phyloP scores from a whole-genome alignment of 352 stramenopile species.

The Phytophthora pisi region DNA sequence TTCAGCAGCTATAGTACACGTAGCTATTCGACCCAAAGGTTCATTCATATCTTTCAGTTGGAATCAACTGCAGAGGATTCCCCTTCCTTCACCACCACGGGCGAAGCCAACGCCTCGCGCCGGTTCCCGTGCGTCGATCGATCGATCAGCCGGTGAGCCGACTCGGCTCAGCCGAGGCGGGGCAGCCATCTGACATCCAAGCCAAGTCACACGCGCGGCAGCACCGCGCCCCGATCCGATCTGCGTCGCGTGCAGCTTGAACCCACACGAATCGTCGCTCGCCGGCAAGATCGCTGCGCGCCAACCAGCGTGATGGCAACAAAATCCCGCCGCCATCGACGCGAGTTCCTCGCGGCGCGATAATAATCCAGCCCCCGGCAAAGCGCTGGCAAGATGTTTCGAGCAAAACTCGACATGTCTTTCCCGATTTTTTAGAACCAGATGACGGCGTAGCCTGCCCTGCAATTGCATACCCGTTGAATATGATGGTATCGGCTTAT shows the following conservation, averaged over 20 bases:
- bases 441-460: slow-evolving; percentile 1
- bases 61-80: slow-evolving; percentile 15
- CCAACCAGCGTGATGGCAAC: slow-evolving; percentile 14
- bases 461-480: no score
- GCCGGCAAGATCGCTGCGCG: background rate
- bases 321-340: slow-evolving; percentile 16
- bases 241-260: slow-evolving; percentile 1
- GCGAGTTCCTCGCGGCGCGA: slow-evolving; percentile 6
- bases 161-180: background rate
- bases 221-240: slow-evolving; percentile 25
- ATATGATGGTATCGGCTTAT: no score
- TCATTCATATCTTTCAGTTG: no score
- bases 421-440: slow-evolving; percentile 31
- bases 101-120: no score
- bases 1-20: no score
- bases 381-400: background rate
- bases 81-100: no score
- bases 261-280: slow-evolving; percentile 6
- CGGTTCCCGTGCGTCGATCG: background rate
- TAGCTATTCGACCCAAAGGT: no score
- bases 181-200: slow-evolving; percentile 18
- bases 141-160: no score
- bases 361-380: slow-evolving; percentile 19
- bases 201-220: slow-evolving; percentile 15
- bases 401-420: slow-evolving; percentile 25